Evolutionary conservation across 495 filamentous ascomycete genomes (phyloP), one percentile per base, ranked within the genome.

Genomic region (Penicillium nucicola): DNA sequence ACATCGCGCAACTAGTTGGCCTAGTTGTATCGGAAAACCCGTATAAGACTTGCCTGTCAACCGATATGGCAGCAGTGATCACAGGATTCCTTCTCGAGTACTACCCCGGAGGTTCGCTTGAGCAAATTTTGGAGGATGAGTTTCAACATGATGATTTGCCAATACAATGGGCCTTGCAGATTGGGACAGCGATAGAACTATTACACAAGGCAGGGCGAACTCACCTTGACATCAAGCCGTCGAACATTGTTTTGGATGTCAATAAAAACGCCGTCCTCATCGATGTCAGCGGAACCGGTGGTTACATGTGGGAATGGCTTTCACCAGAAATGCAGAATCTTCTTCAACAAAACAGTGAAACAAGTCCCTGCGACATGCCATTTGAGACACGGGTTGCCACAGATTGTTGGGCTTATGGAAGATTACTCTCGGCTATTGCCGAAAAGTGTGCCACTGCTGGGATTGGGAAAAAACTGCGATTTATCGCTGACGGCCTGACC

Each of bases 201-300:
- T 52, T 57, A 31, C 43, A 57, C 17, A 52, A 15, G 5, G 20
- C 38, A 15, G 14, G 30, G 20, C 49, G 39, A 45, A 53, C n/a
- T 19, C 49, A 64, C 25, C 53, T 61, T 23, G 55, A 66, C 37
- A 52, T 66, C 25, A 66, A 63, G 50, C 52, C 55, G 2, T 42
- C 51, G 30, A 66, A 61, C 44, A 25, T 66, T 23, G 40, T 66
- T 39, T 34, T 66, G 0, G 45, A 64, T 46, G 42, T 33, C 10
- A 20, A 48, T 13, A 11, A 52, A 36, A 53, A 63, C 43, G 32
- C 56, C 18, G 15, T 66, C 13, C 43, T 63, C 3, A 63, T 61
- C 25, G 54, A 63, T 49, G 38, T 57, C 15, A 57, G 54, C 34
- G 54, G 49, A 18, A 53, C 49, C 41, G 54, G 49, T 23, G 42